Base-by-base conservation (phyloP, 2,329 filamentous ascomycete genomes). In the Akanthomyces lecanii region DNA sequence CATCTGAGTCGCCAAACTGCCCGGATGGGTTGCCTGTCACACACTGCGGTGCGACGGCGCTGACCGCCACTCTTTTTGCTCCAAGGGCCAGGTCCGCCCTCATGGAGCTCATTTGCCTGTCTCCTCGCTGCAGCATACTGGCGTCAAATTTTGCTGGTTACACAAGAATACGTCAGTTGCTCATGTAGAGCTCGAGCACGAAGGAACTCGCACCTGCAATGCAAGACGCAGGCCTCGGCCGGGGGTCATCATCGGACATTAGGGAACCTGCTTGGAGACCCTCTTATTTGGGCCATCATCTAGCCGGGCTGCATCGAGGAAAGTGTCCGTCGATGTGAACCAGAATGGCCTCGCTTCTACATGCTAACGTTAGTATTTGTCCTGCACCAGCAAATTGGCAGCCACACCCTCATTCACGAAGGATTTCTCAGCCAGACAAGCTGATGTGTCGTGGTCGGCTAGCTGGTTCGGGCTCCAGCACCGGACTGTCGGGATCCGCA, bases 401-500 rank as follows among this genome's bases (percentile, higher is more conserved):
- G 23, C 38, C 47, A 33, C 25, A 40, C 45, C 12, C 18, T 42
- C 12, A 11, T 25, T 16, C 12, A 25, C 36, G 16, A 60, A 44
- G 48, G 36, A 53, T 52, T 44, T 25, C 11, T n/a, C 18, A 18
- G n/a, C 47, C 36, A 44, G 18, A 36, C 45, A 25, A 21, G 56
- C 58, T 38, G 40, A 30, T 44, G 11, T 21, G 38, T 33, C n/a
- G 21, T 23, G 23, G 36, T 47, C 25, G 18, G 33, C 11, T 38
- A 42, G 25, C 45, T 54, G 58, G 38, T 16, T 40, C 38, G n/a
- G 50, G 58, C 45, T 42, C 33, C 33, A 53, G 40, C 38, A 54
- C 50, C 58, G 50, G 58, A 53, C 47, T 54, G 58, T 61, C 50
- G 58, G 58, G 58, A 61, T 61, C 58, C 58, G 58, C 58, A 61